These are phyloP conservation scores for Claviceps quebecensis DNA, from an alignment of 2,329 filamentous ascomycete genomes.

Conservation along the genomic window DNA sequence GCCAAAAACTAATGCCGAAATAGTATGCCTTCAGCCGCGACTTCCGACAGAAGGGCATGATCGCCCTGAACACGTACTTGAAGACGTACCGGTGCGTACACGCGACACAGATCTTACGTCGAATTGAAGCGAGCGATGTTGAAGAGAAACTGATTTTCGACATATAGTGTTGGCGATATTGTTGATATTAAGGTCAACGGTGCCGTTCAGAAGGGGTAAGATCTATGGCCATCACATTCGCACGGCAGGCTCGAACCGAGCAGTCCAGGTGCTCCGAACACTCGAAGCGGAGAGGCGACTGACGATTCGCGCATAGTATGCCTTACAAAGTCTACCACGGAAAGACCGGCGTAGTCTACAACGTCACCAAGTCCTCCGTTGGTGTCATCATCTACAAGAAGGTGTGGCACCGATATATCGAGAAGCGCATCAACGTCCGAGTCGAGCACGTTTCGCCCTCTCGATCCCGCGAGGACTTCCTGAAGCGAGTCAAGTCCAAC, in stretches of 20 bases:
- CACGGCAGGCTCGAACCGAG: background rate
- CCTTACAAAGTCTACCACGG: slow-evolving; percentile 99
- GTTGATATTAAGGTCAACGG: slow-evolving; percentile 98
- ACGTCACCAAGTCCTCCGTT: slow-evolving; percentile 95
- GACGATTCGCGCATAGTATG: slow-evolving; percentile 50
- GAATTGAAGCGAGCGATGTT: background rate
- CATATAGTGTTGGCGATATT: slow-evolving; percentile 77
- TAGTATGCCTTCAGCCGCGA: slow-evolving; percentile 84
- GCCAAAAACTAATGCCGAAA: slow-evolving; percentile 9
- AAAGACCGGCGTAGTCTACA: slow-evolving; percentile 97
- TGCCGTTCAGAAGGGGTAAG: slow-evolving; percentile 95
- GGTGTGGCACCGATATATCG: slow-evolving; percentile 98
- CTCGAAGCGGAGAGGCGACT: slow-evolving; percentile 12
- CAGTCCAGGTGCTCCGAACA: background rate
- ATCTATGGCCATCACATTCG: background rate
- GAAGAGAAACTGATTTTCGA: slow-evolving; percentile 26
- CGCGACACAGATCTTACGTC: background rate
- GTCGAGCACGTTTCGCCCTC: slow-evolving; percentile 94
- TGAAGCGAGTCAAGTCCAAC: slow-evolving; percentile 93
- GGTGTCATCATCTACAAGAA: slow-evolving; percentile 99
- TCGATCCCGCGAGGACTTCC: slow-evolving; percentile 91
- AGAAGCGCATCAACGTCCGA: slow-evolving; percentile 99
- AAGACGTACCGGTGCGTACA: slow-evolving; percentile 64
- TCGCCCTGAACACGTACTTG: slow-evolving; percentile 87
- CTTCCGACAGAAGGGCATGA: slow-evolving; percentile 93